A percentile compares a stretch with the other conserved stretches of the same genome.
These are phyloP conservation scores for Lactuca saligna DNA, from an alignment of 129 eudicot species.

Conservation along the genomic window DNA sequence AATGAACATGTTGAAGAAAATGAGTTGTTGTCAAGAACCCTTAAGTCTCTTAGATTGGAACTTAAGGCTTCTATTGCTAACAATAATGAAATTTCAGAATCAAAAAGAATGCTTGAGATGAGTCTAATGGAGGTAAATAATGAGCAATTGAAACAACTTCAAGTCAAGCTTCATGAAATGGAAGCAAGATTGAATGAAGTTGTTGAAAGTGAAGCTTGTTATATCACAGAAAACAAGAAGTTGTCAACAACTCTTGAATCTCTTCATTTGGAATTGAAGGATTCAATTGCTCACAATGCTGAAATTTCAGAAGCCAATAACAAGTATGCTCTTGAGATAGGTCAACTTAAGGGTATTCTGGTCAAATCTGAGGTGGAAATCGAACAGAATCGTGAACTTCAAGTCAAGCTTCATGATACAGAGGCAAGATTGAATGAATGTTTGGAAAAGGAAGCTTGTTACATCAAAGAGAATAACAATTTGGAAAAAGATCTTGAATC, in stretches of 20 bases:
- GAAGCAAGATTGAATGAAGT: not conserved
- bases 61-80: slow-evolving; percentile 41
- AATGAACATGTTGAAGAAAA: slow-evolving; percentile 23
- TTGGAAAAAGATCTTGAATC: not conserved
- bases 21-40: not conserved
- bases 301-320: slow-evolving; percentile 40
- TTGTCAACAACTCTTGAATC: not conserved
- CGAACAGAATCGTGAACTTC: slow-evolving; percentile 8
- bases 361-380: slow-evolving; percentile 26
- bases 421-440: not conserved
- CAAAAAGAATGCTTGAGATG: slow-evolving; percentile 16
- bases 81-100: slow-evolving; percentile 16
- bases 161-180: slow-evolving; percentile 18
- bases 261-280: slow-evolving; percentile 35
- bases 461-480: slow-evolving; percentile 1
- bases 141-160: slow-evolving; percentile 21
- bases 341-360: slow-evolving; percentile 32
- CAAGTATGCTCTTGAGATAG: slow-evolving; percentile 34
- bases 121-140: slow-evolving; percentile 27
- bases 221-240: slow-evolving; percentile 3
- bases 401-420: slow-evolving; percentile 19
- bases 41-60: slow-evolving; percentile 46
- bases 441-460: slow-evolving; percentile 8
- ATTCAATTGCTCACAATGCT: slow-evolving; percentile 34
- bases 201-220: slow-evolving; percentile 10